Evolutionary conservation across 2,329 filamentous ascomycete genomes (phyloP), one percentile per base, ranked within the genome.

Genomic region (Cladosporium austrohemisphaericum): DNA sequence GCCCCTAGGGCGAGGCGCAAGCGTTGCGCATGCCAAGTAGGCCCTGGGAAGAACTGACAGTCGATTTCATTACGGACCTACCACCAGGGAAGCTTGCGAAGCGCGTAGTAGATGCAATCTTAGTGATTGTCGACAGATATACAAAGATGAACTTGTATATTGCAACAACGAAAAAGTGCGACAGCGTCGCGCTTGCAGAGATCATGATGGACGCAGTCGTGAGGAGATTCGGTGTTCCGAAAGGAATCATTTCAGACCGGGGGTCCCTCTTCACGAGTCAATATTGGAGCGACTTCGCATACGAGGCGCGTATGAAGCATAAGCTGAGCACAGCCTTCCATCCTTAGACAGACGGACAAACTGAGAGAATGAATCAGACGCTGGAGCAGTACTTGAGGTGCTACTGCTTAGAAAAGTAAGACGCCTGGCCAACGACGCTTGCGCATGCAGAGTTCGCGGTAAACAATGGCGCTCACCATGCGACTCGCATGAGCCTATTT

Each of bases 281-380:
- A 28, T 54, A 43, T 16, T 56, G 41, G 48, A 37, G 32, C 13
- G 33, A 47, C 2, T 46, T 54, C 23, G 49, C 14, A 11, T 52
- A 40, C 16, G 13, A 45, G 4, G 22, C 26, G 5, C 18, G 31
- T 22, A 33, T 55, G 7, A 49, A 41, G n/a, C 18, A 38, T 5
- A 43, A 35, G 38, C 36, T 56, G 26, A 33, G 7, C 25, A 56
- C 38, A 49, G 49, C 47, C 2, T 56, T 55, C 31, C 35, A 56
- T 25, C 50, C 23, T n/a, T 51, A 56, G 23, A 56, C 25, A n/a
- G 36, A 56, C 37, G 38, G 46, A n/a, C 35, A 56, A 20, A 54
- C 35, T 1, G 32, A 54, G 20, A 14, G 41, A 5, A 25, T 35
- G n/a, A 56, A 55, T 38, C 43, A 56, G 37, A 50, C 35, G 14